Conservation (phyloP, 768 basidiomycete genomes). For the Suillus weaverae region DNA sequence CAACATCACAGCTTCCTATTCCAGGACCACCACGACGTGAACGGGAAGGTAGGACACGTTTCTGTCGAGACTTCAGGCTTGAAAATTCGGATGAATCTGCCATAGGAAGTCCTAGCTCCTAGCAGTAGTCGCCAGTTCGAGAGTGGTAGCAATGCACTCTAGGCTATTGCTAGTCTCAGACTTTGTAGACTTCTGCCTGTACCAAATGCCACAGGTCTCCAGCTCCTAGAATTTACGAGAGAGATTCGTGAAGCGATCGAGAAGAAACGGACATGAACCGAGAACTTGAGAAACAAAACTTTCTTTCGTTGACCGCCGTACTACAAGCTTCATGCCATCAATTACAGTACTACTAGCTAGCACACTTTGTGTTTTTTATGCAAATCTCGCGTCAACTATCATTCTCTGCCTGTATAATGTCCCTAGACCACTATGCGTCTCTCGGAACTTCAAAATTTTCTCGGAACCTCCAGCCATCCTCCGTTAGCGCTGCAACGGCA, state of each 20-base stretch:
- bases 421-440: neutral
- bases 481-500: conserved; percentile 43
- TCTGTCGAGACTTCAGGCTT: conserved; percentile 51
- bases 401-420: neutral
- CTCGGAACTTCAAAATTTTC: conserved; percentile 1
- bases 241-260: neutral
- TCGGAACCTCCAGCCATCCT: conserved; percentile 50
- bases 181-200: neutral
- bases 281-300: neutral
- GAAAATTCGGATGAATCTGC: conserved; percentile 36
- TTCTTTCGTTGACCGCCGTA: neutral
- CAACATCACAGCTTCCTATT: conserved; percentile 75
- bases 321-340: neutral
- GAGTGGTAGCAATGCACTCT: neutral
- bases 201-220: neutral
- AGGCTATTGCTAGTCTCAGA: neutral
- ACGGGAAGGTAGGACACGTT: conserved; percentile 81
- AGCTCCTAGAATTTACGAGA: neutral
- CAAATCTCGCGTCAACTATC: neutral
- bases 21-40: conserved; percentile 80
- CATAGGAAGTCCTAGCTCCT: conserved; percentile 19
- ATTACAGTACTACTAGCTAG: neutral
- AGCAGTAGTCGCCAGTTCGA: neutral
- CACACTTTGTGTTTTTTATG: conserved; percentile 1
- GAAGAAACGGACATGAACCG: neutral